Evolutionary conservation across 805 yeast genomes (phyloP), one percentile per base, ranked within the genome.

Genomic region (Scheffersomyces stipitis): DNA sequence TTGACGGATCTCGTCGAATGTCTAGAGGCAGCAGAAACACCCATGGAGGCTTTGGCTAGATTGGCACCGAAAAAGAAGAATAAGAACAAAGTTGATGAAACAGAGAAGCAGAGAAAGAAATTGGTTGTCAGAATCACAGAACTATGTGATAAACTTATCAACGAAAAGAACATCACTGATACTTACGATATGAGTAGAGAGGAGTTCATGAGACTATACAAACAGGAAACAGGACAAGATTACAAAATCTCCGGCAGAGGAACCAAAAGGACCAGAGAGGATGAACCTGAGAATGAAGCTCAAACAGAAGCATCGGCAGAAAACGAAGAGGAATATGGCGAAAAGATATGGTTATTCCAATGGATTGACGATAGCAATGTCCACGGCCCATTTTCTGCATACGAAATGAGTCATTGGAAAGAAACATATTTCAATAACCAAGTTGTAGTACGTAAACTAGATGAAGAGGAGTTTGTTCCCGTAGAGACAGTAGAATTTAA

Each of bases 1-100:
- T 38, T 68, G 7, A 30, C 15, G 26, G 33, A 30, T 1, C 46
- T 81, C n/a, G 70, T 81, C 3, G 54, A 40, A 1, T n/a, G 50
- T 1, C 51, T 83, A 27, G 74, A 79, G 31, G 79, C 83, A 0
- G 80, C 75, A 3, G 89, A 83, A 49, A 71, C 80, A 0, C 72
- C 82, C 2, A 44, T 76, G 53, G 86, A 82, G 48, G 74, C 79
- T 1, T 54, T 83, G 23, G 52, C 76, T 48, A 46, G 65, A 68
- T 42, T 60, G 59, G 40, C 67, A 56, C 52, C 56, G 23, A 36
- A 40, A 47, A 33, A 59, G 47, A 45, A 38, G 30, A 46, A 31
- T 41, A 40, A 46, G 41, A 42, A 38, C 47, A 45, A 48, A 7
- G 24, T 7, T 10, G 22, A 26, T 33, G 15, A 35, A 18, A 30